Percentiles rank a stretch among this genome's conserved stretches.
Conservation (phyloP, 2,329 filamentous ascomycete species). For the Talaromyces sp. region DNA sequence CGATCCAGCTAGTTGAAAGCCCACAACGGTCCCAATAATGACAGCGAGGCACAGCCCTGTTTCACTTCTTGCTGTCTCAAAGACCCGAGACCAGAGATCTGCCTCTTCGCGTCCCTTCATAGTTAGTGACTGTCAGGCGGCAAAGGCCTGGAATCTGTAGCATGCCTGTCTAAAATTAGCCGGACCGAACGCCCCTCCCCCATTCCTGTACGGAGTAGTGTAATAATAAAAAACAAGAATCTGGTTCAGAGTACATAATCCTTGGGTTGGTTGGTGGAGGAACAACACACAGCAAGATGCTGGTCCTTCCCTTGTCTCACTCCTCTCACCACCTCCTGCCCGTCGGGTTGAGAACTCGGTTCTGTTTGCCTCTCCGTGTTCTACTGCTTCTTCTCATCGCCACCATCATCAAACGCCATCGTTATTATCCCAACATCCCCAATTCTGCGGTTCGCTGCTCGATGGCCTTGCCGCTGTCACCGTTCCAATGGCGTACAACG, state of each 20-base stretch:
- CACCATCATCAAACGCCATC: not conserved
- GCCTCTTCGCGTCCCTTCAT: not conserved
- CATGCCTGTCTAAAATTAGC: not conserved
- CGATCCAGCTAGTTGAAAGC: not conserved
- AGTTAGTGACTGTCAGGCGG: not conserved
- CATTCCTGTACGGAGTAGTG: not conserved
- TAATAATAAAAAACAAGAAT: not conserved
- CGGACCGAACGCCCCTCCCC: not conserved
- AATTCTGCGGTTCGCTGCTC: not conserved
- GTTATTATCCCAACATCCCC: not conserved
- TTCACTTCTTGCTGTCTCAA: not conserved
- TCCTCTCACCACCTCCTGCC: not conserved
- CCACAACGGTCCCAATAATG: not conserved
- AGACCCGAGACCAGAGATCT: not conserved
- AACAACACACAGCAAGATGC: not conserved
- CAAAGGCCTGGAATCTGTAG: not conserved
- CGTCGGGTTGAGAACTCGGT: not conserved
- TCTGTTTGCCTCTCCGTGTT: not conserved
- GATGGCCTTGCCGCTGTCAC: slow-evolving; percentile 7
- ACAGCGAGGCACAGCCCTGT: not conserved
- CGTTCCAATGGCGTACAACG: slow-evolving; percentile 39
- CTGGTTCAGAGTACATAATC: not conserved
- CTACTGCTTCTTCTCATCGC: not conserved
- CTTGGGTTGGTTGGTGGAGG: not conserved
- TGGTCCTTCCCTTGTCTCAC: not conserved